Evolutionary conservation across 768 basidiomycete species (phyloP), one percentile per base, ranked within the genome.

Genomic region (Calocybe indica): DNA sequence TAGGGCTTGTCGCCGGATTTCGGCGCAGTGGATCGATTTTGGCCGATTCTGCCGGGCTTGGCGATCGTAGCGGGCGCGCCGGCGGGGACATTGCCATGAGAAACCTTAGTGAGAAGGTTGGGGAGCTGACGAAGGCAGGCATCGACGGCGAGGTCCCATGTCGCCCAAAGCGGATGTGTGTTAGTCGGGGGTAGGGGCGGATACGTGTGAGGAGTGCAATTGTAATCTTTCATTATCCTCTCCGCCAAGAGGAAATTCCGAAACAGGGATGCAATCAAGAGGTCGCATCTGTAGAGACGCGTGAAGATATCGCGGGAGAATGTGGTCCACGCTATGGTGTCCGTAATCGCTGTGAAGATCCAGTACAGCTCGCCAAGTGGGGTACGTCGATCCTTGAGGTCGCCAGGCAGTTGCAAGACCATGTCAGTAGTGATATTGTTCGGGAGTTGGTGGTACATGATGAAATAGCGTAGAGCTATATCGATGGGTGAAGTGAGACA

Each of bases 301-400:
- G 92, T 93, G 67, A 99, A 98, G 3, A 91, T 79, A 34, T 96
- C 93, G 40, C 86, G 80, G 35, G 93, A 87, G 63, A 99, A 95
- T 2, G 92, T 90, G 10, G 94, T 94, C 96, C 96, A 99, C 6
- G 96, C 96, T 52, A 99, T 98, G 7, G 96, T 98, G 67, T 99
- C 96, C 11, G 96, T 98, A 47, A 99, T 90, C 32, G 95, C 92
- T 1, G 93, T 98, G 68, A 98, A 98, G 53, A 98, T 98, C 96
- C 96, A 99, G 62, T 95, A 96, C n/a, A 99, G 79, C 67, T 99
- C 96, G 43, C 96, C 96, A 0, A 99, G 73, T 1, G 96, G 94
- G 0, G 96, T 98, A 22, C 94, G 80, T 13, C 96, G 80, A 60
- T 99, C 96, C 66, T 95, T 96, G 50, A 98, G 78, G 61, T 97